Conservation (phyloP, 2,329 filamentous ascomycete genomes). For the Calycina herbarum region DNA sequence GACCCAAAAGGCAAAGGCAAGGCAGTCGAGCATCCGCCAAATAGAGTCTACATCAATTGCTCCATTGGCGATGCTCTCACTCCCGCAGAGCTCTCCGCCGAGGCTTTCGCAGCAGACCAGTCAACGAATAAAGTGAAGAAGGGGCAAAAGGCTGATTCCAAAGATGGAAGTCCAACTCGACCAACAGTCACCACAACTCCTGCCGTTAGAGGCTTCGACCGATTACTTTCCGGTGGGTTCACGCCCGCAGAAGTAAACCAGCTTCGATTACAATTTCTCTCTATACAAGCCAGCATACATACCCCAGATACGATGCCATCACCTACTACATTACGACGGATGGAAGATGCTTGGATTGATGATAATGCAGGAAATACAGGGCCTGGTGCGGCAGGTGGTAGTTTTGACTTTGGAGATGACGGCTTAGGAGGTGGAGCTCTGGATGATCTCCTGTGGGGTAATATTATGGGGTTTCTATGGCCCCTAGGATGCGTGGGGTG, state of each 20-base stretch:
- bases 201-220: constrained; percentile 80
- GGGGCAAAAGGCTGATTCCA: constrained; percentile 13
- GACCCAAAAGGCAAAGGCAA: constrained; percentile 66
- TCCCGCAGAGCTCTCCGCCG: constrained; percentile 65
- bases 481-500: constrained; percentile 83
- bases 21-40: constrained; percentile 48
- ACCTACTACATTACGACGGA: constrained; percentile 68
- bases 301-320: constrained; percentile 89
- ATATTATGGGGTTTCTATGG: constrained; percentile 93
- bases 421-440: constrained; percentile 49
- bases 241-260: constrained; percentile 79
- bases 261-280: constrained; percentile 83
- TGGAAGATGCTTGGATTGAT: constrained; percentile 94
- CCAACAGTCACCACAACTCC: constrained; percentile 42
- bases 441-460: constrained; percentile 85
- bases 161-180: constrained; percentile 18
- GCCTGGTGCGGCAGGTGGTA: constrained; percentile 40
- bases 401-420: constrained; percentile 41
- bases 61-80: constrained; percentile 79
- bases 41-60: constrained; percentile 85
- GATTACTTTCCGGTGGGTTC: constrained; percentile 79
- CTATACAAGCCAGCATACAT: constrained; percentile 77
- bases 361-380: constrained; percentile 49
- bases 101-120: constrained; percentile 47
- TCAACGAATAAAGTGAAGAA: constrained; percentile 25